Evolutionary conservation across 2,329 filamentous ascomycete species (phyloP), one percentile per base, ranked within the genome.

Genomic region (Ophiostoma pallidulum): DNA sequence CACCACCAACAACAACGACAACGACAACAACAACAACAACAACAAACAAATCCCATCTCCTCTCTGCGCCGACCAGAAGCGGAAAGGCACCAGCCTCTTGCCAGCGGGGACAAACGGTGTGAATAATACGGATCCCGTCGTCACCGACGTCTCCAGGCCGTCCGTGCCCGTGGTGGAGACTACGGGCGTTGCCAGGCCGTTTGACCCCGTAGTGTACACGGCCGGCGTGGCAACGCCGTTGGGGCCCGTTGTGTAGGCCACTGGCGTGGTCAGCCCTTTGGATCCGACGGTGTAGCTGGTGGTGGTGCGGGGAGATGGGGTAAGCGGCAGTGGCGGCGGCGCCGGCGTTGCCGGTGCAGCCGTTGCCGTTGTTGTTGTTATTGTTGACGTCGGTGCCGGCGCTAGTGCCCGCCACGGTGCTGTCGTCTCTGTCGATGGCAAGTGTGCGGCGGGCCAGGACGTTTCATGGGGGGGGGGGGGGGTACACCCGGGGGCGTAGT

Each of bases 171-270:
- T 49, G 3, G 48, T 50, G 39, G 42, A 50, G 14, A 28, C 39
- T 6, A 50, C 48, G 2, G 48, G 48, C 8, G 48, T 50, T n/a
- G 48, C 28, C 10, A 47, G 6, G 14, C 48, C 48, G 33, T 50
- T 41, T n/a, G 29, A 32, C 8, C 48, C 48, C 5, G 48, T 50
- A 4, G 43, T 50, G 39, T 47, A 50, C 5, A 16, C 38, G 3
- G 47, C 39, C 2, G 49, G 49, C 4, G 49, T 51, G n/a, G 40
- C 39, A 3, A 47, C 18, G 20, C 48, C 48, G 20, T 50, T 47
- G 35, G 39, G 43, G 14, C 48, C 48, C 7, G 32, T 40, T 6
- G 48, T 47, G 22, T 20, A 50, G 39, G 24, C 33, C 14, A 46
- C 37, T 13, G 43, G 41, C 14, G 47, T 49, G 20, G 36, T 32